Evolutionary conservation across 495 filamentous ascomycete species (phyloP).

Genomic region (Polyplosphaeria fusca): DNA sequence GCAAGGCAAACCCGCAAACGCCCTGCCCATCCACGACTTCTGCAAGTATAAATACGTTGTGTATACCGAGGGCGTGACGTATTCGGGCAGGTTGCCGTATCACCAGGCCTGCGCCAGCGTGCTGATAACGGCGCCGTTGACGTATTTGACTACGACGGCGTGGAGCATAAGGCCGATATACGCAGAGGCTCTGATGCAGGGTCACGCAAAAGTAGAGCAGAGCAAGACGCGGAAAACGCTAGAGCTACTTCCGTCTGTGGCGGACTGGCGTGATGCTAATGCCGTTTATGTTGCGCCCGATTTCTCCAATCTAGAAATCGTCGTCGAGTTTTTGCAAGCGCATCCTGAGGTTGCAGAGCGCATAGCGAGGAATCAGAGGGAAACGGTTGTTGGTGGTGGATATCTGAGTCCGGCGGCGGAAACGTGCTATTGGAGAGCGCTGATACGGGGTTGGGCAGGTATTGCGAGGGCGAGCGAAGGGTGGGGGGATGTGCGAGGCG

Average conservation of each 20-base stretch:
- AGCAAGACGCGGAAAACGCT: not conserved
- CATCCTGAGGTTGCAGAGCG: constrained; percentile 49
- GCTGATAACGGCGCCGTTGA: constrained; percentile 5
- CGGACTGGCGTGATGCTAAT: constrained; percentile 39
- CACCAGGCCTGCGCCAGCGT: constrained; percentile 19
- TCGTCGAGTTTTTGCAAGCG: constrained; percentile 50
- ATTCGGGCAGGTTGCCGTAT: constrained; percentile 12
- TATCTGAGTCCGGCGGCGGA: constrained; percentile 58
- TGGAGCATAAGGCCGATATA: not conserved
- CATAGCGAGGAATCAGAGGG: constrained; percentile 54
- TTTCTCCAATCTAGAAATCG: constrained; percentile 52
- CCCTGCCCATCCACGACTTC: constrained; percentile 8
- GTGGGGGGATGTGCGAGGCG: constrained; percentile 12
- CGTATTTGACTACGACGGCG: constrained; percentile 3
- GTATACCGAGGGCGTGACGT: constrained; percentile 23
- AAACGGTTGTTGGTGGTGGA: constrained; percentile 36
- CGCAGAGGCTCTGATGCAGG: not conserved
- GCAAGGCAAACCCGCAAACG: not conserved
- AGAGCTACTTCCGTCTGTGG: not conserved
- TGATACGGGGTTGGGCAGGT: constrained; percentile 48
- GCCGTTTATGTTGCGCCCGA: constrained; percentile 54
- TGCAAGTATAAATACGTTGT: constrained; percentile 17
- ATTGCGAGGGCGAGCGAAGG: not conserved
- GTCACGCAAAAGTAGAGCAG: not conserved
- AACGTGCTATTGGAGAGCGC: constrained; percentile 45